Evolutionary conservation across 1,139 yeast genomes (phyloP).

Genomic region (Yamadazyma atlantica): DNA sequence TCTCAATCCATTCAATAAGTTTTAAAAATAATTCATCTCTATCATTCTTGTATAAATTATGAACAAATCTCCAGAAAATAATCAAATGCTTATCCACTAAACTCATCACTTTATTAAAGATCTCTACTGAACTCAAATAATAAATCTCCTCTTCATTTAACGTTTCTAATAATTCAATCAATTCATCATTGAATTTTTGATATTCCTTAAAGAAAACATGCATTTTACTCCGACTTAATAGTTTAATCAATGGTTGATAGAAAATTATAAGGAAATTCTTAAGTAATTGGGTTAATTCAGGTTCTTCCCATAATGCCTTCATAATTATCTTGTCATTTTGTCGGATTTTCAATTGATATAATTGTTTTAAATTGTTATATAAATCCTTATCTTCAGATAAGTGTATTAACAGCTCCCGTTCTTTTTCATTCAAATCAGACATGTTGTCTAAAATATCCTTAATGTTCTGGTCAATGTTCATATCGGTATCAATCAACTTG

Average conservation of each 20-base stretch:
- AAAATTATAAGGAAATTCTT: conserved; percentile 74
- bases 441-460: conserved; percentile 3
- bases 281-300: conserved; percentile 67
- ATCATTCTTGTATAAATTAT: conserved; percentile 73
- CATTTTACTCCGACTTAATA: conserved; percentile 75
- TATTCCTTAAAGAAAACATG: conserved; percentile 74
- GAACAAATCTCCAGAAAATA: conserved; percentile 70
- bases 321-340: conserved; percentile 73
- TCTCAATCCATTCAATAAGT: conserved; percentile 65
- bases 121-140: conserved; percentile 41
- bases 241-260: conserved; percentile 77
- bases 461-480: conserved; percentile 12
- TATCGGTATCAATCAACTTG: conserved; percentile 8
- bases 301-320: conserved; percentile 82
- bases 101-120: conserved; percentile 65
- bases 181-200: conserved; percentile 71
- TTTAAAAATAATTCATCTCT: conserved; percentile 68
- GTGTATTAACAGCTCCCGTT: not conserved
- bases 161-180: conserved; percentile 51
- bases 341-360: conserved; percentile 64
- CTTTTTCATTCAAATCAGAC: not conserved
- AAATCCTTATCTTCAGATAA: conserved; percentile 12
- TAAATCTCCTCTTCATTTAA: conserved; percentile 50
- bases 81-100: conserved; percentile 71
- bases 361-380: conserved; percentile 54